These are phyloP conservation scores for Nakaseomyces nivariensis DNA, from an alignment of 1,139 yeast genomes.

Conservation along the genomic window DNA sequence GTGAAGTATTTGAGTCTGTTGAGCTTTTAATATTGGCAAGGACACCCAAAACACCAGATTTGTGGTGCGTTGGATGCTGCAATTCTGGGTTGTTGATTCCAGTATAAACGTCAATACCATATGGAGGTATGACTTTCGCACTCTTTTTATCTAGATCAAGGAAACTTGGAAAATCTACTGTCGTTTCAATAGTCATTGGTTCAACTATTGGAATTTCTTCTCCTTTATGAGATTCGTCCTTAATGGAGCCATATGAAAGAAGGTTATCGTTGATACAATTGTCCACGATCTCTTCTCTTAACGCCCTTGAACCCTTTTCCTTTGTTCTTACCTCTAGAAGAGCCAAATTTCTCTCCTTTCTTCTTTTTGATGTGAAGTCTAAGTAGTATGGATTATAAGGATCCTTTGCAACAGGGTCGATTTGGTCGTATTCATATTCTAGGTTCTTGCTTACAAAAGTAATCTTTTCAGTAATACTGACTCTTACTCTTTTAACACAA, in stretches of 20 bases:
- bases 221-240: slow-evolving; percentile 12
- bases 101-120: slow-evolving; percentile 27
- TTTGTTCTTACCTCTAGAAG: slow-evolving; percentile 56
- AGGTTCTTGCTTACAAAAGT: slow-evolving; percentile 55
- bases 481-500: slow-evolving; percentile 58
- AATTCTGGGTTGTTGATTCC: slow-evolving; percentile 13
- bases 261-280: slow-evolving; percentile 54
- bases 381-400: slow-evolving; percentile 33
- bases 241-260: slow-evolving; percentile 46
- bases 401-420: slow-evolving; percentile 34
- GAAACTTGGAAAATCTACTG: slow-evolving; percentile 26
- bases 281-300: slow-evolving; percentile 55
- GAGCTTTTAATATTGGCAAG: slow-evolving; percentile 17
- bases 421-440: slow-evolving; percentile 51
- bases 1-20: background rate
- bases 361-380: slow-evolving; percentile 24
- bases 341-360: slow-evolving; percentile 47
- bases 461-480: slow-evolving; percentile 64
- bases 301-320: slow-evolving; percentile 36
- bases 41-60: slow-evolving; percentile 24
- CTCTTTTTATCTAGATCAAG: slow-evolving; percentile 20
- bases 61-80: slow-evolving; percentile 7
- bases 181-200: slow-evolving; percentile 27
- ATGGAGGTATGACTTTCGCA: slow-evolving; percentile 26
- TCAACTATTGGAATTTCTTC: slow-evolving; percentile 28